Evolutionary conservation across 2,329 filamentous ascomycete species (phyloP).

Genomic region (Whalleya microplaca): DNA sequence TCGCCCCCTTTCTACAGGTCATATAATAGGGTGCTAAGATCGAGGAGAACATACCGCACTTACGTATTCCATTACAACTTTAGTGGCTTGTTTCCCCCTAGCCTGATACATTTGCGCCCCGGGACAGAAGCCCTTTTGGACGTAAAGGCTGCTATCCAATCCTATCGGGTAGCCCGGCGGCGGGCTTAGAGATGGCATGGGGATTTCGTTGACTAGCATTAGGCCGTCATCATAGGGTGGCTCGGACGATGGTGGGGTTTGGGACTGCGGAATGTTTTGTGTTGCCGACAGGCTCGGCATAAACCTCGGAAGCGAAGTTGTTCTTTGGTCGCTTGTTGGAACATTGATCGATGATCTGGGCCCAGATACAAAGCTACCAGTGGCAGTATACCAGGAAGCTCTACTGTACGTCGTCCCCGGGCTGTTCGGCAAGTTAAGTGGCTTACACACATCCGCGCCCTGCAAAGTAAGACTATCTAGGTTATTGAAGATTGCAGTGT

Average conservation of each 20-base stretch:
- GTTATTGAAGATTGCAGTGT: slow-evolving; percentile 18
- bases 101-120: slow-evolving; percentile 43
- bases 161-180: slow-evolving; percentile 36
- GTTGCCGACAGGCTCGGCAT: background rate
- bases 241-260: slow-evolving; percentile 3
- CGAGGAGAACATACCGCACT: slow-evolving; percentile 4
- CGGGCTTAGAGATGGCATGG: slow-evolving; percentile 5
- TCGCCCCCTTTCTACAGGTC: background rate
- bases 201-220: slow-evolving; percentile 27
- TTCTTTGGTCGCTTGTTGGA: slow-evolving; percentile 29
- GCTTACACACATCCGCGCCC: slow-evolving; percentile 10
- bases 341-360: slow-evolving; percentile 13
- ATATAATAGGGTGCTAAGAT: background rate
- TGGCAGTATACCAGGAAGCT: slow-evolving; percentile 26
- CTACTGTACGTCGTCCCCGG: slow-evolving; percentile 19
- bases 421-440: slow-evolving; percentile 9
- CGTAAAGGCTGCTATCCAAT: slow-evolving; percentile 41
- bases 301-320: slow-evolving; percentile 17
- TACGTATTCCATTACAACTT: slow-evolving; percentile 32
- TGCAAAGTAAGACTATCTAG: slow-evolving; percentile 20
- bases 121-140: slow-evolving; percentile 43
- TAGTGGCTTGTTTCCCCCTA: slow-evolving; percentile 43
- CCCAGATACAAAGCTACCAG: slow-evolving; percentile 23
- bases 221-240: slow-evolving; percentile 25
- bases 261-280: slow-evolving; percentile 1